phyloP scores from a whole-genome alignment of 208 protist genomes.

The Leishmania turanica region DNA sequence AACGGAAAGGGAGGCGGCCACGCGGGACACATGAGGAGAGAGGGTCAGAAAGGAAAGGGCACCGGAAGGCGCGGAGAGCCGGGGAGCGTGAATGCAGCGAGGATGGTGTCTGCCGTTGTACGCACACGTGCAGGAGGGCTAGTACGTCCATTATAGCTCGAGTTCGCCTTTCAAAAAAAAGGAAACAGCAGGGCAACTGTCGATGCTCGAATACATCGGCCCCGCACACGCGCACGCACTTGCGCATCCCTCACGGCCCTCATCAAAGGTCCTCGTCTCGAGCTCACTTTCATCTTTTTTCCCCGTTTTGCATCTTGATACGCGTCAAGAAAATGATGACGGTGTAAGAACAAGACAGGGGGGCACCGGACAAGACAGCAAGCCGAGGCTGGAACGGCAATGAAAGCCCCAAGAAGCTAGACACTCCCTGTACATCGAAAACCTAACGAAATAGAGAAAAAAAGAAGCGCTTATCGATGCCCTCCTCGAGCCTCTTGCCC shows the following conservation, averaged over 20 bases:
- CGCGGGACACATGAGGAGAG: neutral
- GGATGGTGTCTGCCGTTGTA: neutral
- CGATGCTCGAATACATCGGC: neutral
- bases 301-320: neutral
- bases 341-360: neutral
- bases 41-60: neutral
- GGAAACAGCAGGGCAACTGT: no score
- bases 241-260: neutral
- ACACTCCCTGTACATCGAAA: slow-evolving; percentile 1
- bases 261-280: neutral
- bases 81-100: neutral
- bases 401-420: neutral
- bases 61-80: neutral
- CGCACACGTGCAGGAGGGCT: neutral
- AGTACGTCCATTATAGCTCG: neutral
- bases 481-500: neutral
- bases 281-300: neutral
- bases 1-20: neutral
- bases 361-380: neutral
- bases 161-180: neutral
- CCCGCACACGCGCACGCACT: neutral
- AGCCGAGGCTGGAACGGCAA: neutral
- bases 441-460: slow-evolving; percentile 14
- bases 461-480: neutral
- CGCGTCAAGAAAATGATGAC: no score